Evolutionary conservation across 2,329 filamentous ascomycete species (phyloP), one percentile per base, ranked within the genome.

Genomic region (Pestalotiopsis sp.): DNA sequence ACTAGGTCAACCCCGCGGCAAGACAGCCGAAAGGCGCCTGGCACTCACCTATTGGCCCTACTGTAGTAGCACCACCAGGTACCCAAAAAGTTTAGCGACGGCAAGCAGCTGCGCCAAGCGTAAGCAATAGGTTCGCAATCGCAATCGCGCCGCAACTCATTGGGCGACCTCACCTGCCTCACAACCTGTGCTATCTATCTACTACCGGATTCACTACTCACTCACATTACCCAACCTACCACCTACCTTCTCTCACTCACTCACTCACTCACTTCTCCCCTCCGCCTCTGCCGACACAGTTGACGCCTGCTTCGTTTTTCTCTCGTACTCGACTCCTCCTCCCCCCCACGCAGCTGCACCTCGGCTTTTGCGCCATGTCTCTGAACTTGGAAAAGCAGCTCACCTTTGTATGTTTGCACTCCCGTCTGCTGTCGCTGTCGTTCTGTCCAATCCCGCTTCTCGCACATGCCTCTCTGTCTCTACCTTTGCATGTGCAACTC

Each of bases 381-480:
- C 87, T 96, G 76, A 91, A 95, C 77, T 87, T 96, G 66, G 93
- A 96, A 83, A 92, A 90, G 79, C 93, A 95, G 78, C 86, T 96
- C 76, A 89, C 89, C 81, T 95, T 95, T 82, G 93, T 96, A 89
- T 80, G 91, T 81, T 74, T 13, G 36, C 17, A 27, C 59, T 36
- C n/a, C 12, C 14, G 13, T 17, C 31, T 14, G 27, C 14, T 12
- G 17, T 20, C 20, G n/a, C 13, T 31, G 14, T 20, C 5, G 17
- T 20, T n/a, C 31, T 38, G 36, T 20, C 25, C 23, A 17, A 23
- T 36, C 12, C 23, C 11, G 57, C 57, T 52, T 52, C 45, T 52
- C 9, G 45, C 20, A 9, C 11, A 17, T 17, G 17, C 41, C 13
- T 45, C 12, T 52, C 45, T 23, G 59, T 59, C 68, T 69, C 65